Evolutionary conservation across 805 yeast genomes (phyloP).

Genomic region (Candida boleticola): DNA sequence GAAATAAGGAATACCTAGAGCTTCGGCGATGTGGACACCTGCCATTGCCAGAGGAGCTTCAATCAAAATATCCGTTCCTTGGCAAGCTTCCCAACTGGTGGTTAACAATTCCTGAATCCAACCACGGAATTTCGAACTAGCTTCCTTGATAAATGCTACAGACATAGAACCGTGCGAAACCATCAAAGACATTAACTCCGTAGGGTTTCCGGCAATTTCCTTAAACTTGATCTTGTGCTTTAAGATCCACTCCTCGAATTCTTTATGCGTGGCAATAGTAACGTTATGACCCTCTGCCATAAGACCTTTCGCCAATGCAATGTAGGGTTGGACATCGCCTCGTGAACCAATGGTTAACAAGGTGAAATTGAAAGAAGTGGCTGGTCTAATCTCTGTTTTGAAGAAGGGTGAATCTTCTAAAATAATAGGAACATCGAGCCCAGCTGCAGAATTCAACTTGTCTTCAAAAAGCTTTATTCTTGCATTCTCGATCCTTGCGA

Average conservation of each 20-base stretch:
- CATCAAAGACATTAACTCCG: constrained; percentile 88
- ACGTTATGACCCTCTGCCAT: constrained; percentile 79
- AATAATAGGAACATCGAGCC: constrained; percentile 65
- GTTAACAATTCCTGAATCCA: constrained; percentile 78
- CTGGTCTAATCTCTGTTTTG: constrained; percentile 52
- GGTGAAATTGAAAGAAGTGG: constrained; percentile 55
- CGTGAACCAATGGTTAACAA: constrained; percentile 89
- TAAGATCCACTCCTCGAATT: constrained; percentile 74
- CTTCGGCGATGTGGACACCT: constrained; percentile 94
- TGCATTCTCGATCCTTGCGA: constrained; percentile 47
- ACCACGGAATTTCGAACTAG: constrained; percentile 69
- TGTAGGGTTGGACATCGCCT: constrained; percentile 96
- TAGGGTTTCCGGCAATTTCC: constrained; percentile 88
- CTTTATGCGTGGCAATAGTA: constrained; percentile 81
- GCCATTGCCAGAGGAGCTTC: constrained; percentile 98
- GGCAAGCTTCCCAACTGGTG: constrained; percentile 86
- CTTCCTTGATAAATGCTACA: constrained; percentile 79
- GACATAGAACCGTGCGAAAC: constrained; percentile 87
- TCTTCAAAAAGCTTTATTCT: constrained; percentile 67
- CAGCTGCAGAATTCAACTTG: constrained; percentile 55
- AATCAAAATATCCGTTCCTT: constrained; percentile 74
- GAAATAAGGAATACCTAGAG: constrained; percentile 82
- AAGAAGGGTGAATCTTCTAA: constrained; percentile 62
- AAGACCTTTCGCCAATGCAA: constrained; percentile 82
- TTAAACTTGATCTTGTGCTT: constrained; percentile 65